phyloP scores from a whole-genome alignment of 2,329 filamentous ascomycete genomes.

The Pyricularia sp. region DNA sequence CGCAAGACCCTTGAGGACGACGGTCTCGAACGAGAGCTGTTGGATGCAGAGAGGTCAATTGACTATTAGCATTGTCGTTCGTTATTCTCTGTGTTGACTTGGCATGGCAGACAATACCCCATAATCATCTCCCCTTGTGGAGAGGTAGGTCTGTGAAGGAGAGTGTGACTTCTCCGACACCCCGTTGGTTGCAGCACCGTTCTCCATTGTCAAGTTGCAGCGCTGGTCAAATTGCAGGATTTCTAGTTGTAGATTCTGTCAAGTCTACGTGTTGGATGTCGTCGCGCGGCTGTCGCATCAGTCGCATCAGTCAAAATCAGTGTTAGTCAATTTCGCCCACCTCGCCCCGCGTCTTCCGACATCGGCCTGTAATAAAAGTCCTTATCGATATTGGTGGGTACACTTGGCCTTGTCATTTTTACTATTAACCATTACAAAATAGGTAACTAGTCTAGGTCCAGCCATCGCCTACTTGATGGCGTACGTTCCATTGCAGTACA shows the following conservation, averaged over 20 bases:
- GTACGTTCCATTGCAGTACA: background rate
- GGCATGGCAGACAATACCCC: background rate
- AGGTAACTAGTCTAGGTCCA: too few species aligned
- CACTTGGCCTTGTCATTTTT: background rate
- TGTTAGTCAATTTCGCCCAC: background rate
- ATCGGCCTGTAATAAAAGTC: background rate
- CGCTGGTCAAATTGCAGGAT: background rate
- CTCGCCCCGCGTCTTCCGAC: background rate
- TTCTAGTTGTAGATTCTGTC: background rate
- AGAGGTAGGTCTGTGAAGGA: conserved; percentile 13
- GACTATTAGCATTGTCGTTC: background rate
- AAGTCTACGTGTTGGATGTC: background rate
- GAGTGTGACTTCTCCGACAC: conserved; percentile 10
- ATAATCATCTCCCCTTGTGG: conserved; percentile 7
- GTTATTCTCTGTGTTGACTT: background rate
- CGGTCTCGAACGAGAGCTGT: conserved; percentile 82
- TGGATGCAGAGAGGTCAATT: background rate
- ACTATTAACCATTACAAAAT: too few species aligned
- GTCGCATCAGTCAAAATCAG: background rate
- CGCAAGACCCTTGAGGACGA: conserved; percentile 82
- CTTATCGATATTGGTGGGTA: background rate
- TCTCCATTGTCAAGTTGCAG: background rate
- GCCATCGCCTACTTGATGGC: background rate
- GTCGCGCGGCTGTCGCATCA: background rate
- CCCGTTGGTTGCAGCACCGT: conserved; percentile 4